A percentile compares a stretch with the other conserved stretches of the same genome.
Conservation (phyloP, 2,329 filamentous ascomycete genomes). For the Neofusicoccum umdonicola region DNA sequence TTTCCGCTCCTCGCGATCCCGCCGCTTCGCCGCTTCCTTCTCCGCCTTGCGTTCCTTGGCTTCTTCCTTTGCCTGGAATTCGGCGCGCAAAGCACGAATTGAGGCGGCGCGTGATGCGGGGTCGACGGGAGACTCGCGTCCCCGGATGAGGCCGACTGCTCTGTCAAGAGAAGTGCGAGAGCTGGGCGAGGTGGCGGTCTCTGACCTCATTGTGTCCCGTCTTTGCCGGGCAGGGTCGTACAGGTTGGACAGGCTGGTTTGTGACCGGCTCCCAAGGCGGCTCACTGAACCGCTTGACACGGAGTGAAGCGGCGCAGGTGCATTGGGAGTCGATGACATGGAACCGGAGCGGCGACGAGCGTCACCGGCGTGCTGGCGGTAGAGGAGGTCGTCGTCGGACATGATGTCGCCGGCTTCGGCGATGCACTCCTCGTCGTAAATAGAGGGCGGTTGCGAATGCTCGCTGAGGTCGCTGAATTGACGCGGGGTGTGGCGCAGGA, state of each 20-base stretch:
- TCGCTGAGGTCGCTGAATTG: constrained; percentile 54
- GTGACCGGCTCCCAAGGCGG: constrained; percentile 50
- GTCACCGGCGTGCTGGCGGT: constrained; percentile 37
- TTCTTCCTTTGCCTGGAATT: constrained; percentile 59
- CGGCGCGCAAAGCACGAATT: constrained; percentile 55
- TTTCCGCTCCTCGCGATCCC: constrained; percentile 37
- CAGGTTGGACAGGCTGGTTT: constrained; percentile 52
- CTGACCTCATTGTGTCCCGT: constrained; percentile 50
- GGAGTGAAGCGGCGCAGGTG: constrained; percentile 33
- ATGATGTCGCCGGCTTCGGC: constrained; percentile 46
- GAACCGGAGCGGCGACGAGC: constrained; percentile 44
- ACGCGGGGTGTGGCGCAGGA: constrained; percentile 56
- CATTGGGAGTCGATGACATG: constrained; percentile 38
- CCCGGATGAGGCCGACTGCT: constrained; percentile 51
- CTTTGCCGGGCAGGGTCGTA: constrained; percentile 44
- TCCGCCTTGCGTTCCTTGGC: constrained; percentile 56
- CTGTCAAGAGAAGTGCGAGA: constrained; percentile 58
- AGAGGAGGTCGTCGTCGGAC: constrained; percentile 46
- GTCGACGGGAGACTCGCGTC: constrained; percentile 48
- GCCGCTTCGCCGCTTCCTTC: constrained; percentile 50
- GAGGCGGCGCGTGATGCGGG: constrained; percentile 54
- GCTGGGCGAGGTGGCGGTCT: constrained; percentile 50
- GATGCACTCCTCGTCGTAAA: constrained; percentile 45
- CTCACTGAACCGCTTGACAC: constrained; percentile 40
- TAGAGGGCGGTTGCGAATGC: constrained; percentile 50